Evolutionary conservation across 2,329 filamentous ascomycete genomes (phyloP).

Genomic region (Neoarthrinium moseri): DNA sequence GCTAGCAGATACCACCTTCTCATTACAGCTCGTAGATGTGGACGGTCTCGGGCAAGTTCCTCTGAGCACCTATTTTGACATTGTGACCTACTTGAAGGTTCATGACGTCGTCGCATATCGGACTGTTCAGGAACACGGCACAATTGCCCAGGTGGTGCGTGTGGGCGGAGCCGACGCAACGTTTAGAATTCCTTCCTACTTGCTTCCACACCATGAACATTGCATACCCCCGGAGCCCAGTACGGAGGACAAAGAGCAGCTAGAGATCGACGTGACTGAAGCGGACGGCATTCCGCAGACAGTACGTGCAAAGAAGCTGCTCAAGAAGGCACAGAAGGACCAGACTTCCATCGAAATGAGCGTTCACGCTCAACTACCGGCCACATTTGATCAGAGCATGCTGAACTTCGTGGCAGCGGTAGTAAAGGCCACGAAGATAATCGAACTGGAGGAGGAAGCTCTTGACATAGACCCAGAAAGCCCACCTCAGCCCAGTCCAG

Average conservation of each 20-base stretch:
- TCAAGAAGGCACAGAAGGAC: conserved; percentile 41
- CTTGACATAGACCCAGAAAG: conserved; percentile 17
- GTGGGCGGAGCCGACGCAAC: conserved; percentile 49
- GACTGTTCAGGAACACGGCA: conserved; percentile 37
- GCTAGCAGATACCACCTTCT: conserved; percentile 52
- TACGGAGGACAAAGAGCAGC: conserved; percentile 26
- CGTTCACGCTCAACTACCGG: conserved; percentile 47
- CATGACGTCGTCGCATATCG: conserved; percentile 49
- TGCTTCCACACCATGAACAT: conserved; percentile 55
- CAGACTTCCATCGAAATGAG: conserved; percentile 45
- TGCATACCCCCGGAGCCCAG: conserved; percentile 41
- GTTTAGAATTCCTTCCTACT: conserved; percentile 44
- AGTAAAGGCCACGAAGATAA: conserved; percentile 56
- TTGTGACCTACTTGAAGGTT: conserved; percentile 41
- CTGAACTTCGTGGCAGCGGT: conserved; percentile 53
- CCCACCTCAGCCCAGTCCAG: not conserved
- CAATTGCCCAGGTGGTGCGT: conserved; percentile 46
- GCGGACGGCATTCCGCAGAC: conserved; percentile 41
- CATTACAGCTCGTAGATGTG: conserved; percentile 44
- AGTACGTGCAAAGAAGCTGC: conserved; percentile 35
- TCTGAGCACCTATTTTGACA: conserved; percentile 45
- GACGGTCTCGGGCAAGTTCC: conserved; percentile 45
- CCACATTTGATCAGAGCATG: conserved; percentile 47
- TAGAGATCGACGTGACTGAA: conserved; percentile 37
- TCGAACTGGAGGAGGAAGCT: conserved; percentile 47